A percentile compares a stretch with the other conserved stretches of the same genome.
phyloP scores from a whole-genome alignment of 305 asterid genomes.

The Ajuga reptans region DNA sequence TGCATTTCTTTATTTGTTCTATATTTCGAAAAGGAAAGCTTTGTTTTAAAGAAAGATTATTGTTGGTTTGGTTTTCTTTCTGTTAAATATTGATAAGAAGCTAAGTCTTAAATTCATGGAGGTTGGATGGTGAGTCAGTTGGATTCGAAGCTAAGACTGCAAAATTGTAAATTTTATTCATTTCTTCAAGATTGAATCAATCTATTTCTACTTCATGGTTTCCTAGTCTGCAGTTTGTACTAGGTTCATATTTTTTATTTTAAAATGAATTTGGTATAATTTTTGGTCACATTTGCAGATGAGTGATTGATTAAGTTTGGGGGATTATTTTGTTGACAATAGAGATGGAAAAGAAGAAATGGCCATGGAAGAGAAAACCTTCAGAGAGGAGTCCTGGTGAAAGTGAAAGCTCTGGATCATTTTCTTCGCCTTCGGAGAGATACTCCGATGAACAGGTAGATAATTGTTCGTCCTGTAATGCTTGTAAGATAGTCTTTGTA shows the following conservation, averaged over 20 bases:
- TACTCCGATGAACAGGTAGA: slow-evolving; percentile 68
- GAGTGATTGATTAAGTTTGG: slow-evolving; percentile 2
- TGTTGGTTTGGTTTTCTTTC: slow-evolving; percentile 13
- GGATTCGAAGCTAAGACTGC: slow-evolving; percentile 37
- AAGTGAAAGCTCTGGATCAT: slow-evolving; percentile 64
- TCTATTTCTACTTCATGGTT: neutral
- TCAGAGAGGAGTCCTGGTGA: slow-evolving; percentile 72
- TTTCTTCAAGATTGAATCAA: slow-evolving; percentile 20
- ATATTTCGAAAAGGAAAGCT: slow-evolving; percentile 7
- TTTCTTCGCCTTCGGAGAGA: slow-evolving; percentile 63
- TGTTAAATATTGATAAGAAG: slow-evolving; percentile 15
- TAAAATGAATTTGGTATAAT: neutral
- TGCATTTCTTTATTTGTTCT: neutral
- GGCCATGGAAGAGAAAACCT: slow-evolving; percentile 67
- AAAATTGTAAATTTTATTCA: neutral
- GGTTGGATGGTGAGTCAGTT: slow-evolving; percentile 26
- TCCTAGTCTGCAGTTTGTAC: neutral
- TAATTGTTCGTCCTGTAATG: neutral
- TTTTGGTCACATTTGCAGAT: slow-evolving; percentile 21
- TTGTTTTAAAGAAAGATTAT: slow-evolving; percentile 16
- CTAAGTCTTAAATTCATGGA: slow-evolving; percentile 17
- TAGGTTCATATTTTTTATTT: neutral
- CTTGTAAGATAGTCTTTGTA: neutral
- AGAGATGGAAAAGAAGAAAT: slow-evolving; percentile 64
- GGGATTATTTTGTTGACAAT: slow-evolving; percentile 11